Evolutionary conservation across 176 grass and related monocot species (phyloP).

Genomic region (Neostapfia colusana): DNA sequence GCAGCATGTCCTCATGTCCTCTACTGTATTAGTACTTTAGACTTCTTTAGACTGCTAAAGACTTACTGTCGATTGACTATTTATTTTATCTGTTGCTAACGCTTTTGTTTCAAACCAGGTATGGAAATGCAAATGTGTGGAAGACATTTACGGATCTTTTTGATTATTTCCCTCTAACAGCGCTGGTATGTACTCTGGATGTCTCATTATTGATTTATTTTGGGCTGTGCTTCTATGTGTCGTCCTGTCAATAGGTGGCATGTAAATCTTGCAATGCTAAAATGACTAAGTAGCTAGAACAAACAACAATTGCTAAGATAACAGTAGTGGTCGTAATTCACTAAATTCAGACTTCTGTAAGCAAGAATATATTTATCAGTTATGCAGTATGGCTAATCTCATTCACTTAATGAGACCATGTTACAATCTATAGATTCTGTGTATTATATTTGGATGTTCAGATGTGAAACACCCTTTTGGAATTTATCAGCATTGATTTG

Average conservation of each 20-base stretch:
- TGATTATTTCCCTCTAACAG: conserved; percentile 93
- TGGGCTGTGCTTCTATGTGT: not conserved
- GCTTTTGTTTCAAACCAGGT: conserved; percentile 53
- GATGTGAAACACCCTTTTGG: too few species aligned
- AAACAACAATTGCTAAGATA: not conserved
- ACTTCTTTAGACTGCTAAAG: not conserved
- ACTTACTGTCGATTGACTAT: not conserved
- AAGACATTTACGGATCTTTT: conserved; percentile 96
- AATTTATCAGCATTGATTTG: too few species aligned
- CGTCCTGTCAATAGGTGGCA: not conserved
- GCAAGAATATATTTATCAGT: too few species aligned
- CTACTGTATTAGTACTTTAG: not conserved
- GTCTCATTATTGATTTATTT: conserved; percentile 5
- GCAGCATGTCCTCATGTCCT: not conserved
- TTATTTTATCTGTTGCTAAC: conserved; percentile 10
- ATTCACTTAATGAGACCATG: too few species aligned
- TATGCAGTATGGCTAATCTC: too few species aligned
- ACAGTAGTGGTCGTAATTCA: too few species aligned
- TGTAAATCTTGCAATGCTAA: not conserved
- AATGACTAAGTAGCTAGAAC: not conserved
- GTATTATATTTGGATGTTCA: too few species aligned
- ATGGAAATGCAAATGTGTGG: conserved; percentile 96
- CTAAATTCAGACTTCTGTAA: too few species aligned
- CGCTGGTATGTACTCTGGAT: conserved; percentile 61
- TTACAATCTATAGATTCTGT: too few species aligned